Evolutionary conservation across 768 basidiomycete species (phyloP).

Genomic region (Tricholoma terreum): DNA sequence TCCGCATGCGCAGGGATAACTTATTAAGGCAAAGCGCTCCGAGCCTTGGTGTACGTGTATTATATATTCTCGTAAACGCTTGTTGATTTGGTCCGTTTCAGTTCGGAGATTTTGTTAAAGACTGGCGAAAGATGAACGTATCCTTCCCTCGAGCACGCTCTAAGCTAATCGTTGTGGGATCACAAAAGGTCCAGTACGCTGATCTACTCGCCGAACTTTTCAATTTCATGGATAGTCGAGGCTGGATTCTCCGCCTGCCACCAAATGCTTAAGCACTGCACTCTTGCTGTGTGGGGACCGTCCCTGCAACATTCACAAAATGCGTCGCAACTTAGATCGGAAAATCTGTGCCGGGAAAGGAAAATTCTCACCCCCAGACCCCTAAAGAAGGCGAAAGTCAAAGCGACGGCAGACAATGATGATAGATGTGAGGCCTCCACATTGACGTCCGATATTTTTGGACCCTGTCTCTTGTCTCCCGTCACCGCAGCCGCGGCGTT

Average conservation of each 20-base stretch:
- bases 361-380: background rate
- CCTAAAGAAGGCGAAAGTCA: constrained; percentile 22
- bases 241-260: constrained; percentile 69
- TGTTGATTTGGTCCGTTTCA: constrained; percentile 26
- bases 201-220: constrained; percentile 75
- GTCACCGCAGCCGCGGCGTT: too few species aligned
- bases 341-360: background rate
- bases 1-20: too few species aligned
- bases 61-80: background rate
- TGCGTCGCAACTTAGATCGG: constrained; percentile 24
- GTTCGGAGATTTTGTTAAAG: constrained; percentile 91
- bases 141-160: constrained; percentile 90
- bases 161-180: constrained; percentile 91
- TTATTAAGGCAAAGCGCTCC: too few species aligned
- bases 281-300: constrained; percentile 18
- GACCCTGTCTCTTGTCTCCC: too few species aligned
- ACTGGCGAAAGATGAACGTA: constrained; percentile 97
- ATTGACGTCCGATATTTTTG: too few species aligned
- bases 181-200: constrained; percentile 61
- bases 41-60: too few species aligned
- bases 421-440: constrained; percentile 23
- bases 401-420: constrained; percentile 38
- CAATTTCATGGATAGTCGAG: constrained; percentile 61
- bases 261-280: constrained; percentile 54
- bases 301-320: constrained; percentile 16